phyloP scores from a whole-genome alignment of 495 filamentous ascomycete genomes.

The Opeltia flavorubescens region DNA sequence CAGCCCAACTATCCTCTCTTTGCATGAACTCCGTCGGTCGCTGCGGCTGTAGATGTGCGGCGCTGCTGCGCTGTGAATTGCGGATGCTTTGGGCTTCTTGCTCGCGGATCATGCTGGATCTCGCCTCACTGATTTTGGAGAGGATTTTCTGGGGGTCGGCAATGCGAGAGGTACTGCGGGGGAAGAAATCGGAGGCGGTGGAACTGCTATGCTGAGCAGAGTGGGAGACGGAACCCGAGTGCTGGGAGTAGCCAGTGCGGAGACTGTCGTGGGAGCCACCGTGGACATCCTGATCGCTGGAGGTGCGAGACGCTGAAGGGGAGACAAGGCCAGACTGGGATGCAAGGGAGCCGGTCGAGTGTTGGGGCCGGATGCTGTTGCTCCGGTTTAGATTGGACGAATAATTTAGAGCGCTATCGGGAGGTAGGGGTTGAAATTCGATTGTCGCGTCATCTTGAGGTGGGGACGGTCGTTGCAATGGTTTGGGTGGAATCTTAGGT shows the following conservation, averaged over 20 bases:
- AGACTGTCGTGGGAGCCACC: background rate
- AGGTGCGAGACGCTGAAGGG: background rate
- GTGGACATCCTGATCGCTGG: background rate
- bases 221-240: background rate
- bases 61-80: background rate
- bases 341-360: background rate
- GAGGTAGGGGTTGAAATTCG: background rate
- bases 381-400: too few species aligned
- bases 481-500: background rate
- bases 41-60: background rate
- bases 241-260: background rate
- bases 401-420: too few species aligned
- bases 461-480: background rate
- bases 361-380: background rate
- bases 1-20: background rate
- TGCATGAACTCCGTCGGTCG: background rate
- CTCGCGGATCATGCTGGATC: slow-evolving; percentile 1
- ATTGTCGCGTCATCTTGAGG: background rate
- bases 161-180: background rate
- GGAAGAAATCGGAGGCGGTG: background rate
- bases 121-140: background rate
- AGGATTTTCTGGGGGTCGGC: background rate
- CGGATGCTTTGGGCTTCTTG: background rate
- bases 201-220: background rate
- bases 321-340: background rate